Evolutionary conservation across 2,329 filamentous ascomycete genomes (phyloP), one percentile per base, ranked within the genome.

Genomic region (Aspergillus proliferans): DNA sequence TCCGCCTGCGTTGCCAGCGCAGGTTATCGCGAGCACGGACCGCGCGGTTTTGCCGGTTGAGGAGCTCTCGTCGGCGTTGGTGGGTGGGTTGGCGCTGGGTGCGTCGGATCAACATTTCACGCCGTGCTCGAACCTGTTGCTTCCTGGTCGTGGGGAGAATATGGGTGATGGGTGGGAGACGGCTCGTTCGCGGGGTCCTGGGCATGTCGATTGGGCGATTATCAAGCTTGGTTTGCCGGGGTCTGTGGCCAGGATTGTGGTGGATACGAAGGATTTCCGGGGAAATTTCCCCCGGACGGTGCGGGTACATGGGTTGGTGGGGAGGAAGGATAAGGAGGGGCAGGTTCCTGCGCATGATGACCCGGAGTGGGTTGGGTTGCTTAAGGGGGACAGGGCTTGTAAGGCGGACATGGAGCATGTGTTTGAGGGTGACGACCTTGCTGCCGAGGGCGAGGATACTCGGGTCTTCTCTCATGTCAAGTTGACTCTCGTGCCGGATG

Each of bases 401-500:
- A 58, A 65, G 54, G 69, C 71, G 2, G 70, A 74, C 53, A 66
- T 62, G 4, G 67, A 72, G 57, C 70, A 73, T 59, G 57, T 66
- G 2, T 71, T 68, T 52, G 69, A 71, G 47, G 64, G 60, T 0
- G 58, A 62, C 7, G 66, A 67, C 41, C 56, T 73, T 43, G 87
- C 85, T 82, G 6, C 75, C 76, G 51, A 78, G 87, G 52, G 80
- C 84, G 60, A 82, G 77, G 57, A 73, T 91, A 81, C 82, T 34
- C 77, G 75, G 64, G 72, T 76, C 2, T 87, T 88, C 62, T 89
- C 86, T 10, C 90, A 93, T 71, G 83, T 91, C 19, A 96, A 95
- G 78, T 76, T 97, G 66, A 87, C 88, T 30, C 93, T 96, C 66
- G 88, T 95, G 58, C 92, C 92, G 0, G 91, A 97, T 69, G 91